Conservation (phyloP, 345 rosid species). For the Theobroma cacao region DNA sequence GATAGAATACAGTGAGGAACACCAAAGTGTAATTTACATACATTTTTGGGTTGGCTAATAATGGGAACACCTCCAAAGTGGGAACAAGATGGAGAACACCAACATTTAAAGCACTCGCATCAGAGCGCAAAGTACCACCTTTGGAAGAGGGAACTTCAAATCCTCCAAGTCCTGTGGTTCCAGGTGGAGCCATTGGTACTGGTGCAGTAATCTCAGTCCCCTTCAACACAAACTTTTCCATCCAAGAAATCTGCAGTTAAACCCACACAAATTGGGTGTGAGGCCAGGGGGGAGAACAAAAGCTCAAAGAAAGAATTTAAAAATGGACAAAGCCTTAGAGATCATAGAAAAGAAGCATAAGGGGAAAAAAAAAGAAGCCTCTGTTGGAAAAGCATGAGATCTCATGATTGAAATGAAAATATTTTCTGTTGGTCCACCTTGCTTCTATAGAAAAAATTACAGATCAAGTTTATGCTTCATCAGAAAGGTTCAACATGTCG, state of each 20-base stretch:
- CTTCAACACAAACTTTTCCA: conserved; percentile 91
- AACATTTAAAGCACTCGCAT: conserved; percentile 91
- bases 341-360: not conserved
- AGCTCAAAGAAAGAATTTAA: conserved; percentile 12
- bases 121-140: conserved; percentile 88
- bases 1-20: not conserved
- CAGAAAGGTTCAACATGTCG: not conserved
- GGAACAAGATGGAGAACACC: conserved; percentile 99
- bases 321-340: not conserved
- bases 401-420: not conserved
- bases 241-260: conserved; percentile 86
- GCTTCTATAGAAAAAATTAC: not conserved
- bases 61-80: conserved; percentile 90
- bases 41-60: conserved; percentile 77
- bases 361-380: not conserved
- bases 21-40: conserved; percentile 32
- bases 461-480: not conserved
- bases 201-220: conserved; percentile 99
- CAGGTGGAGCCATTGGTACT: conserved; percentile 91
- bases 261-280: conserved; percentile 9
- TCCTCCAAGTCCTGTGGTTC: conserved; percentile 99
- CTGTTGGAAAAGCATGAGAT: not conserved
- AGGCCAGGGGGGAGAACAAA: conserved; percentile 2
- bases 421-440: not conserved
- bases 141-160: conserved; percentile 96